Percentiles rank a stretch among this genome's conserved stretches.
Evolutionary conservation across 202 grass and related monocot species (phyloP).

Genomic region (Elaeis oleifera): DNA sequence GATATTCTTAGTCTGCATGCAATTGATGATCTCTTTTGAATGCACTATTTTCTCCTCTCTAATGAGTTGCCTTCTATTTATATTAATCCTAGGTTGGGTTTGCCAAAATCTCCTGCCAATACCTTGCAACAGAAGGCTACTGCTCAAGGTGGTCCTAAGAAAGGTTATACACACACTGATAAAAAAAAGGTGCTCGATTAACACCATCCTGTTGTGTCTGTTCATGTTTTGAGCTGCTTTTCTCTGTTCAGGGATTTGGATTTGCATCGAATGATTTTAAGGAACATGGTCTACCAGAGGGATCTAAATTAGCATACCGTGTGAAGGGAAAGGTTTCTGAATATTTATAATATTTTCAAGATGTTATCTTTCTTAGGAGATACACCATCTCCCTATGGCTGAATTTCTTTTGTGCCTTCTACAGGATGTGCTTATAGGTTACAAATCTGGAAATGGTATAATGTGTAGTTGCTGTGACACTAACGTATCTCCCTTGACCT

Average conservation of each 20-base stretch:
- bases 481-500: constrained; percentile 40
- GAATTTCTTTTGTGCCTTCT: constrained; percentile 17
- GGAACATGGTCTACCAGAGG: constrained; percentile 60
- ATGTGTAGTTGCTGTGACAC: constrained; percentile 49
- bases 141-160: constrained; percentile 3
- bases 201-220: not conserved
- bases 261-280: constrained; percentile 73
- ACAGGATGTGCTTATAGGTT: constrained; percentile 53
- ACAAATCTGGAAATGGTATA: constrained; percentile 52
- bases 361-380: not conserved
- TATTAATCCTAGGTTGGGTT: no score
- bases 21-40: no score
- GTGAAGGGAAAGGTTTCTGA: constrained; percentile 58
- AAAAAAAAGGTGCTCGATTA: no score
- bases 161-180: constrained; percentile 4
- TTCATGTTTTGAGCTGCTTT: not conserved
- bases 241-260: constrained; percentile 42
- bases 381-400: constrained; percentile 5
- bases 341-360: constrained; percentile 16
- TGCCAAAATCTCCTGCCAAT: no score
- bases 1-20: no score
- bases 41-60: no score
- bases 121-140: not conserved
- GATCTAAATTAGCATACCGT: constrained; percentile 57
- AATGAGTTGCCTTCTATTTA: no score